Base-by-base conservation (phyloP, 176 grass and related monocot genomes). In the bread wheat (Triticum aestivum) region DNA sequence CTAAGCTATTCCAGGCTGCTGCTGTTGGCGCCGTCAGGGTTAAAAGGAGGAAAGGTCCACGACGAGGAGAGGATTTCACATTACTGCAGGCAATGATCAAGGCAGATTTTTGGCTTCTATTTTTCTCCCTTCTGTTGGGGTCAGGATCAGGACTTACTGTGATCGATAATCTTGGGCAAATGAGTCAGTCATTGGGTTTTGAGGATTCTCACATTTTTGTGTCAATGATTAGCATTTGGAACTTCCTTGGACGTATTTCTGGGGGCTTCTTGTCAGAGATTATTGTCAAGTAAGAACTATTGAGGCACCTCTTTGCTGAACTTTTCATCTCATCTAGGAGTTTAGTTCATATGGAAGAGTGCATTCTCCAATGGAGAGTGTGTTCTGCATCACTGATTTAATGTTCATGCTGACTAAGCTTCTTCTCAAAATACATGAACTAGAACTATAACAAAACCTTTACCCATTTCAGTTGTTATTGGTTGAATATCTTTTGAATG, bases 181-280 rank as follows among this genome's bases (percentile, higher is more conserved):
- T 97, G 92, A 97, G 93, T 44, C 69, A 97, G 75, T 95, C 95
- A 63, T 71, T 97, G 78, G 91, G 95, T 30, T 97, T 90, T 9
- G 79, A 91, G 2, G 89, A 97, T 39, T 42, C 76, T 52, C 93
- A 97, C 79, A 95, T 97, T 83, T 97, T 95, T 68, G 95, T 97
- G 21, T 97, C 95, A 4, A 91, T 95, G 93, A 97, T 97, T 84
- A 97, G 95, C 79, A 95, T 97, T 63, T 97, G 95, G 93, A 97
- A 97, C 63, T 97, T 97, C 79, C 91, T 97, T 70, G 95, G 95
- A n/a, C 92, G 95, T 30, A 75, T 97, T 76, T 93, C 85, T 64
- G 95, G 92, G 64, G 95, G 95, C 18, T 97, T 91, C 63, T 92
- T 97, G 37, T 97, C 95, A 73, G 95, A 97, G 87, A 86, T 97